Conservation (phyloP, 306 rosid species). For the Vigna nakashimae region DNA sequence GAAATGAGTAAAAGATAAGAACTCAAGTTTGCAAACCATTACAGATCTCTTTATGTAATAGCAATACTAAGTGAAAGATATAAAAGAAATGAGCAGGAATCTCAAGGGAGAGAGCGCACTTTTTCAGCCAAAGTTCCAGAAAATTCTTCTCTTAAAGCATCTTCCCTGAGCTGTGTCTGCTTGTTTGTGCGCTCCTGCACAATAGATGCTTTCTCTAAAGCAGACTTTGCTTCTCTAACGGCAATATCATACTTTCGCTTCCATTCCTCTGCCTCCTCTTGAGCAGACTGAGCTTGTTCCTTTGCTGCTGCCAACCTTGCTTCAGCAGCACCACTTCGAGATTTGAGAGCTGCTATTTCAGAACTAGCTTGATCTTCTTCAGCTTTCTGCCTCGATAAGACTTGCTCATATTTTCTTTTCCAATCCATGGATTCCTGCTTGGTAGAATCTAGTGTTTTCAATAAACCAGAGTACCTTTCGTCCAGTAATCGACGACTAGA, state of each 20-base stretch:
- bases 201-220: slow-evolving; percentile 86
- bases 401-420: slow-evolving; percentile 83
- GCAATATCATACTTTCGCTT: slow-evolving; percentile 89
- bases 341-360: slow-evolving; percentile 82
- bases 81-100: neutral
- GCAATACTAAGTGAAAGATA: slow-evolving; percentile 22
- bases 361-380: slow-evolving; percentile 87
- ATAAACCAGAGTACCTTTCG: slow-evolving; percentile 72
- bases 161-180: slow-evolving; percentile 88
- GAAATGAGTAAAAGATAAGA: slow-evolving; percentile 42
- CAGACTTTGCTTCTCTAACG: slow-evolving; percentile 82
- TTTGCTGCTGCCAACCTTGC: slow-evolving; percentile 92
- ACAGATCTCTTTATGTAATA: neutral
- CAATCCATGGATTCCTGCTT: slow-evolving; percentile 84
- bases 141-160: slow-evolving; percentile 89
- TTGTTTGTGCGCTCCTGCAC: slow-evolving; percentile 80
- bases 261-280: slow-evolving; percentile 98
- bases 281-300: slow-evolving; percentile 93
- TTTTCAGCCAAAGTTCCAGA: slow-evolving; percentile 74
- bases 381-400: slow-evolving; percentile 73
- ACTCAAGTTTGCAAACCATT: neutral
- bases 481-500: slow-evolving; percentile 72
- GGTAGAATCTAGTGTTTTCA: slow-evolving; percentile 71
- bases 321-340: slow-evolving; percentile 86
- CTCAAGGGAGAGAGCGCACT: slow-evolving; percentile 49